phyloP scores from a whole-genome alignment of 23 red algal genomes.

The Gracilariopsis chorda region DNA sequence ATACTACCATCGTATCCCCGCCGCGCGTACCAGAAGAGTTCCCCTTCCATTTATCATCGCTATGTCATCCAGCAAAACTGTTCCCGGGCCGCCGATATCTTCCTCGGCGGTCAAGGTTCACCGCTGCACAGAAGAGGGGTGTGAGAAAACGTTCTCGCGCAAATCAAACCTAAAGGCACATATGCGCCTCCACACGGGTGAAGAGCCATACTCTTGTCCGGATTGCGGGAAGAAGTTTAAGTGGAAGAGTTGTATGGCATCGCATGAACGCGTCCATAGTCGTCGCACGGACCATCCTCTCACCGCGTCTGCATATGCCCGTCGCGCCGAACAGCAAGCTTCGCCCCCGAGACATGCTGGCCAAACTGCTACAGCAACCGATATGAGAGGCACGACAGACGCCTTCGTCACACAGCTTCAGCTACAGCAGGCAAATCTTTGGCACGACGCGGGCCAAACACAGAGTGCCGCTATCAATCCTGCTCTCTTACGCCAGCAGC shows the following conservation, averaged over 20 bases:
- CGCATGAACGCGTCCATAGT: conserved; percentile 58
- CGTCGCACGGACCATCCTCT: conserved; percentile 43
- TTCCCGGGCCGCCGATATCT: background rate
- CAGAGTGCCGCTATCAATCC: background rate
- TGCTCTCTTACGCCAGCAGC: conserved; percentile 12
- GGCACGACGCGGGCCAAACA: background rate
- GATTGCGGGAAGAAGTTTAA: conserved; percentile 78
- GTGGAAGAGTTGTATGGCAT: conserved; percentile 72
- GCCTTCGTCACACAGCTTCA: background rate
- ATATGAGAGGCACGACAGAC: background rate
- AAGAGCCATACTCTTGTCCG: conserved; percentile 83
- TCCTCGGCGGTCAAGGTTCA: conserved; percentile 21
- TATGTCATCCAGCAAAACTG: background rate
- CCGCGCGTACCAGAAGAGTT: too few species aligned
- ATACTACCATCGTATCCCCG: too few species aligned
- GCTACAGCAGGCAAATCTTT: background rate
- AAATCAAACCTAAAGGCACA: conserved; percentile 82
- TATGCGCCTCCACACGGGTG: conserved; percentile 92
- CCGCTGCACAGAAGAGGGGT: conserved; percentile 72
- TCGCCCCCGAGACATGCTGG: background rate
- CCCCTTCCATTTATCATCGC: background rate
- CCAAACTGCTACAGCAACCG: background rate
- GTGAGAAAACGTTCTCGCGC: conserved; percentile 76
- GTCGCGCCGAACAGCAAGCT: background rate
- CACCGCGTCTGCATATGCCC: conserved; percentile 32